Percentiles rank a stretch among this genome's conserved stretches.
Conservation (phyloP, 2,329 filamentous ascomycete species). For the Xylariaceae sp. region DNA sequence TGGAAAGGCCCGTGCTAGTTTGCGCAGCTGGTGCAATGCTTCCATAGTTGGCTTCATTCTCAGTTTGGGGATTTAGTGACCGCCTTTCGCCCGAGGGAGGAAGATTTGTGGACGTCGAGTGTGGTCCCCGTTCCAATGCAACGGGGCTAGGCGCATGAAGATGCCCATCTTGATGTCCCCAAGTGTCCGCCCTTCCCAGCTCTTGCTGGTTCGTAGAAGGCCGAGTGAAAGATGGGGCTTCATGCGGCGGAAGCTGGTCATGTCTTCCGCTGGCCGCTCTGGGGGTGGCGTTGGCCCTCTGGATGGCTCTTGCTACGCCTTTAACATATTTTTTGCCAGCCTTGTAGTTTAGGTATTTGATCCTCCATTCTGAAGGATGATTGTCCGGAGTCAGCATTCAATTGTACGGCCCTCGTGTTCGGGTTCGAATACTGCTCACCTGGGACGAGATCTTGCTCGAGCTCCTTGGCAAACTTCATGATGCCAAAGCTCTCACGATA, state of each 20-base stretch:
- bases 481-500: constrained; percentile 28
- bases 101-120: constrained; percentile 24
- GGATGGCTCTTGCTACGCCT: constrained; percentile 68
- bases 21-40: constrained; percentile 48
- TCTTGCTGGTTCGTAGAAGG: constrained; percentile 27
- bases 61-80: constrained; percentile 37
- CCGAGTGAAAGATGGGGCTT: constrained; percentile 33
- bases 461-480: constrained; percentile 71
- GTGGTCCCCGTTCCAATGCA: constrained; percentile 24
- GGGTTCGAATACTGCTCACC: constrained; percentile 43
- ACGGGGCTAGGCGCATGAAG: constrained; percentile 29
- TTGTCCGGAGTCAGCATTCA: not conserved
- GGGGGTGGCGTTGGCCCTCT: constrained; percentile 55
- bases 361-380: constrained; percentile 66
- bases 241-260: constrained; percentile 32
- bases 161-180: constrained; percentile 21
- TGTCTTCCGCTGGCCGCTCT: constrained; percentile 30
- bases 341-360: constrained; percentile 95
- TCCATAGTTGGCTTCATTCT: constrained; percentile 46
- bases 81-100: constrained; percentile 37
- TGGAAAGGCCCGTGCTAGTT: constrained; percentile 20
- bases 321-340: constrained; percentile 93
- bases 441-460: constrained; percentile 83
- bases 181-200: constrained; percentile 3
- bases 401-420: not conserved